These are phyloP conservation scores for Paecilomyces fulvus DNA, from an alignment of 2,329 filamentous ascomycete species.

Conservation along the genomic window DNA sequence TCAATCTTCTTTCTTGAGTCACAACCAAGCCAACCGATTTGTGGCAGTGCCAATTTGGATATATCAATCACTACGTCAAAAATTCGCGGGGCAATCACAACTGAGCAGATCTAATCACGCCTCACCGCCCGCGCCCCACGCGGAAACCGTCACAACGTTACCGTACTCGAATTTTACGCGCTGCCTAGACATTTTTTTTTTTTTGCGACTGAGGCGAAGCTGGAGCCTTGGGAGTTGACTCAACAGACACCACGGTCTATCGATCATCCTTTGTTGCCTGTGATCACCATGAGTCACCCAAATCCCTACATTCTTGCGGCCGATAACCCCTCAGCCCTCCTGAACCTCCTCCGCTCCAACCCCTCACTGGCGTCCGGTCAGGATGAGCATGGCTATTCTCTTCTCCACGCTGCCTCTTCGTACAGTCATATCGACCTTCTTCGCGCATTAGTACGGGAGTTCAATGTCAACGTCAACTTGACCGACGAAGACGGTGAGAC, in stretches of 20 bases:
- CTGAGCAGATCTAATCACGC: not conserved
- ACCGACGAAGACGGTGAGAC: conserved; percentile 89
- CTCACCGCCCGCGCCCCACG: not conserved
- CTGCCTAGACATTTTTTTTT: not conserved
- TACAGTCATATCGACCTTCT: conserved; percentile 82
- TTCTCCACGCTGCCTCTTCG: conserved; percentile 85
- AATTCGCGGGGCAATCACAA: not conserved
- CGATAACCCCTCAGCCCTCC: conserved; percentile 66
- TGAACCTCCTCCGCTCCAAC: conserved; percentile 64
- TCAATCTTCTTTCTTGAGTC: not conserved
- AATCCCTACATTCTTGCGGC: conserved; percentile 72
- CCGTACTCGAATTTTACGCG: not conserved
- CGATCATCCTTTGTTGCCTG: not conserved
- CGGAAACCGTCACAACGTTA: not conserved
- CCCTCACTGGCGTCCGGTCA: conserved; percentile 69
- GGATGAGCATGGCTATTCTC: conserved; percentile 88
- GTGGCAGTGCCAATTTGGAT: not conserved
- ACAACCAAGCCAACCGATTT: not conserved
- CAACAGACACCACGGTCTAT: not conserved
- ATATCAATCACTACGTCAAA: not conserved
- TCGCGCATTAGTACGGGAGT: conserved; percentile 64
- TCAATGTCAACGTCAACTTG: conserved; percentile 70
- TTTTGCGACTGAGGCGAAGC: not conserved
- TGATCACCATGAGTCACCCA: conserved; percentile 26
- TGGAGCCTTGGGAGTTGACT: not conserved